Conservation (phyloP, 176 grass and related monocot species). For the Raddia guianensis region DNA sequence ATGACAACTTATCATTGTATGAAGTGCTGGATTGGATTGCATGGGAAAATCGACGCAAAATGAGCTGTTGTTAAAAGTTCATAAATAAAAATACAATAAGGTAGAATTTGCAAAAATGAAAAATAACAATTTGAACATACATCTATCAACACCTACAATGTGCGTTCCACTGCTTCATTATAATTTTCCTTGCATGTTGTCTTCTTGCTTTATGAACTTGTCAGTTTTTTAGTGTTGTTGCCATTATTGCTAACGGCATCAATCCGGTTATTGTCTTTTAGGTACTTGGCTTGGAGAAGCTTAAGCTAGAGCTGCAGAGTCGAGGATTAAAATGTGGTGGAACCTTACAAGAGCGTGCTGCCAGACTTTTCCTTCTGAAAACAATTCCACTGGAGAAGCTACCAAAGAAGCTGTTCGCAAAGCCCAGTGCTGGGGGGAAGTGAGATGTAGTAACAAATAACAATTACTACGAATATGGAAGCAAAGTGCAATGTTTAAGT, state of each 20-base stretch:
- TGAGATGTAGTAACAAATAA: slow-evolving; percentile 32
- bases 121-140: slow-evolving; percentile 10
- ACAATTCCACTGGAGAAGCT: slow-evolving; percentile 81
- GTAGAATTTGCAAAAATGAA: background rate
- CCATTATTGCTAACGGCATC: background rate
- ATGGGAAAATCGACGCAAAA: background rate
- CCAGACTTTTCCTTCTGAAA: slow-evolving; percentile 90
- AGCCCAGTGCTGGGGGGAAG: slow-evolving; percentile 37
- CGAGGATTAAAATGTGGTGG: slow-evolving; percentile 81
- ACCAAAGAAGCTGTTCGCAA: slow-evolving; percentile 89
- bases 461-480: slow-evolving; percentile 17
- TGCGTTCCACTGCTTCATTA: background rate
- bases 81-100: background rate
- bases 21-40: background rate
- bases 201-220: slow-evolving; percentile 6
- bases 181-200: background rate
- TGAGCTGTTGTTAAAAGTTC: background rate
- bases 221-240: background rate
- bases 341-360: slow-evolving; percentile 86
- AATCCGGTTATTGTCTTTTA: slow-evolving; percentile 35
- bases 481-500: background rate
- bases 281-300: slow-evolving; percentile 74
- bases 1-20: slow-evolving; percentile 18
- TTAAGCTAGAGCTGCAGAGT: slow-evolving; percentile 80
- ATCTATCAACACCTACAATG: background rate